Base-by-base conservation (phyloP, 1,284 basidiomycete genomes). In the Trametes pubescens region DNA sequence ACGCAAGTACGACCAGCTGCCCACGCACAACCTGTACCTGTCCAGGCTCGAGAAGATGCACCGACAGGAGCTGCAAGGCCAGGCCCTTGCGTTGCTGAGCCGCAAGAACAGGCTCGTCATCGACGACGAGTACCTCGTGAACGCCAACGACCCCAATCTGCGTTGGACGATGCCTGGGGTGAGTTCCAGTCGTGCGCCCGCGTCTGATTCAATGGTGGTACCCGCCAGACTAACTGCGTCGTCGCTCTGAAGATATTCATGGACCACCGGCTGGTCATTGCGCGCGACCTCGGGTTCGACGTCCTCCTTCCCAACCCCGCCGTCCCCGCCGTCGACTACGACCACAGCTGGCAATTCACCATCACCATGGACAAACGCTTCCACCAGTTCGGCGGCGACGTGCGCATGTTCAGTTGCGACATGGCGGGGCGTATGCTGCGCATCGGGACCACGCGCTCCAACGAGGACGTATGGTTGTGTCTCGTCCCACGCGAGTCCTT, bases 361-460 rank as follows among this genome's bases (percentile, higher is more conserved):
- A 8, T 49, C 24, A 26, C 29, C 9, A 29, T 49, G 47, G 18
- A 49, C 6, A 8, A 49, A 8, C 22, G 47, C 13, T 16, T 14
- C 47, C 47, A 49, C 26, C 47, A 49, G 47, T 29, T 49, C 47
- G 47, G 24, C 10, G 47, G 47, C 47, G 24, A 49, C 24, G 47
- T 49, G 47, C 24, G 24, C 47, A 29, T 49, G 24, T 49, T 49
- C 21, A 26, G 47, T 2, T 49, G 47, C 47, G 47, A 49, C 26
- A 49, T 49, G 47, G 47, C 47, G 7, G 47, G 24, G 26, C 47
- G 47, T 3, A 49, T 49, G 47, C 2, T 49, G 47, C 47, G 47
- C 26, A 29, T 49, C 10, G 47, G 47, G 4, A 5, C 2, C 24
- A 49, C 47, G 26, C 24, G 18, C 10, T 49, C 47, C 5, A 16